Evolutionary conservation across 768 basidiomycete species (phyloP).

Genomic region (Lyophyllum shimeji): DNA sequence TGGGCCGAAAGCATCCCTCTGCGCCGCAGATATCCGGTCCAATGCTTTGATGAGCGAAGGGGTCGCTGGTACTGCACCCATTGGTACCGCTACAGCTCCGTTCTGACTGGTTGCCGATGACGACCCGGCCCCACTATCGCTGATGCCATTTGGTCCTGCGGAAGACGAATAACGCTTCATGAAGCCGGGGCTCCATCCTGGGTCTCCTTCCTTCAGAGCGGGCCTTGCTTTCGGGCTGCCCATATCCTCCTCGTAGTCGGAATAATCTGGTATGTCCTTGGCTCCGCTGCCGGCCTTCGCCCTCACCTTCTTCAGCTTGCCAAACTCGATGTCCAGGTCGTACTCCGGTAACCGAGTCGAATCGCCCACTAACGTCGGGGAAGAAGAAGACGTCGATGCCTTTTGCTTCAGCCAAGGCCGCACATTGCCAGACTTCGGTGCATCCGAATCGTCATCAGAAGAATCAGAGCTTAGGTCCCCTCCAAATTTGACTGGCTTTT

Average conservation of each 20-base stretch:
- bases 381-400: constrained; percentile 19
- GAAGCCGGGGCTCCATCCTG: constrained; percentile 53
- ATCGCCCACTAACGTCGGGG: constrained; percentile 18
- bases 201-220: constrained; percentile 13
- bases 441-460: constrained; percentile 27
- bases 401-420: constrained; percentile 15
- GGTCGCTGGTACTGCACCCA: constrained; percentile 53
- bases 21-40: constrained; percentile 58
- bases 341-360: background rate
- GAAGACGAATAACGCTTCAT: constrained; percentile 37
- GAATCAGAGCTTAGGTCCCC: constrained; percentile 29
- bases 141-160: background rate
- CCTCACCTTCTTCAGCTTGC: constrained; percentile 12
- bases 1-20: constrained; percentile 45
- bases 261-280: constrained; percentile 35
- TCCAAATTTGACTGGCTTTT: constrained; percentile 33
- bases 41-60: constrained; percentile 64
- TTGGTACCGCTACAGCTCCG: constrained; percentile 4
- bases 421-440: constrained; percentile 8
- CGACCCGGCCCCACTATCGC: constrained; percentile 4
- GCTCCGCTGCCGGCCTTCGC: constrained; percentile 1
- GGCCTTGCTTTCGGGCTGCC: constrained; percentile 17
- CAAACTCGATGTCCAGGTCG: constrained; percentile 2
- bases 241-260: constrained; percentile 51
- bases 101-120: background rate